These are phyloP conservation scores for Nakazawaea wyomingensis DNA, from an alignment of 805 yeast species.

Conservation along the genomic window DNA sequence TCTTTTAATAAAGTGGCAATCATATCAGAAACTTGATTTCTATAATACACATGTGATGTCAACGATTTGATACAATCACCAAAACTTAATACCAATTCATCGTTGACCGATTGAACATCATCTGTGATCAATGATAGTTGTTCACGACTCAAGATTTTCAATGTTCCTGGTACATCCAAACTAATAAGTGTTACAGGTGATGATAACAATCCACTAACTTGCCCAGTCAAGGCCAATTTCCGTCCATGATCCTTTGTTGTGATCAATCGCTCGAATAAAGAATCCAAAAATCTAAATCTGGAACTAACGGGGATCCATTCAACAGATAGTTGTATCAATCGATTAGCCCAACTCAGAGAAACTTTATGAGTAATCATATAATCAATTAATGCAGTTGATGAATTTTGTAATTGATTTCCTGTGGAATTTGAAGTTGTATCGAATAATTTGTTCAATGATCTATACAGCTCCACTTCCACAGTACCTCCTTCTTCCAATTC, in stretches of 20 bases:
- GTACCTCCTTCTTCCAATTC: slow-evolving; percentile 16
- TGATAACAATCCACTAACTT: slow-evolving; percentile 48
- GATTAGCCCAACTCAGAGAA: slow-evolving; percentile 45
- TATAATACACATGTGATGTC: slow-evolving; percentile 75
- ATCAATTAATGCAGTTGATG: slow-evolving; percentile 48
- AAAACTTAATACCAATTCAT: slow-evolving; percentile 37
- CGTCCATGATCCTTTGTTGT: slow-evolving; percentile 32
- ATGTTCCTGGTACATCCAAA: slow-evolving; percentile 66
- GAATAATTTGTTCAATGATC: slow-evolving; percentile 55
- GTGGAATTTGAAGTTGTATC: slow-evolving; percentile 50
- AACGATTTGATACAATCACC: slow-evolving; percentile 61
- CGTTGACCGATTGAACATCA: not conserved
- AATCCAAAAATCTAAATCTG: slow-evolving; percentile 41
- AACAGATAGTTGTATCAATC: slow-evolving; percentile 59
- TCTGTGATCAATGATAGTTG: slow-evolving; percentile 45
- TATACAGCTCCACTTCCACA: slow-evolving; percentile 15
- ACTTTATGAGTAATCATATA: slow-evolving; percentile 29
- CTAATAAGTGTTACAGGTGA: slow-evolving; percentile 85
- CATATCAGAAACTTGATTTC: slow-evolving; percentile 82
- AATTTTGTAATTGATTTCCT: slow-evolving; percentile 43
- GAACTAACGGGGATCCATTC: slow-evolving; percentile 78
- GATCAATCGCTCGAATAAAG: slow-evolving; percentile 15
- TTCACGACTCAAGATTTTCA: slow-evolving; percentile 38
- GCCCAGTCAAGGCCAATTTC: slow-evolving; percentile 14
- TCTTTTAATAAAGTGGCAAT: slow-evolving; percentile 57